Conservation (phyloP, 2,329 filamentous ascomycete species). For the Penicillium psychrosexuale region DNA sequence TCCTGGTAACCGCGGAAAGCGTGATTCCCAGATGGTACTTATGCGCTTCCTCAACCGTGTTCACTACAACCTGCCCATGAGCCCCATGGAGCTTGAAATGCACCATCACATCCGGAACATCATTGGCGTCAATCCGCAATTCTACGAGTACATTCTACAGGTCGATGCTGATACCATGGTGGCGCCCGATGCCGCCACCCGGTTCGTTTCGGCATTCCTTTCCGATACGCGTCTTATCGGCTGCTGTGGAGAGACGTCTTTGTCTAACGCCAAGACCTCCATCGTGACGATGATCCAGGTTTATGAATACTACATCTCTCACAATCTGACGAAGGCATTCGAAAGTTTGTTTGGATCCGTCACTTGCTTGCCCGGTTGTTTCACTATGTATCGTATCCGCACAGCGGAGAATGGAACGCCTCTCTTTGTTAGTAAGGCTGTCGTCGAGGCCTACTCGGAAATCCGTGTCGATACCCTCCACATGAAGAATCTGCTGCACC, state of each 20-base stretch:
- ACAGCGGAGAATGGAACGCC: slow-evolving; percentile 93
- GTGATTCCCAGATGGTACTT: slow-evolving; percentile 96
- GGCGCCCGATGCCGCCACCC: slow-evolving; percentile 80
- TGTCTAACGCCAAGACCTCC: slow-evolving; percentile 89
- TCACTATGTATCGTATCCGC: slow-evolving; percentile 97
- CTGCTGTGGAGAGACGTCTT: slow-evolving; percentile 87
- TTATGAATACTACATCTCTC: slow-evolving; percentile 99
- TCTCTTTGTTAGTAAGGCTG: slow-evolving; percentile 88
- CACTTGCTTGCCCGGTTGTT: slow-evolving; percentile 96
- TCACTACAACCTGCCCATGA: slow-evolving; percentile 96
- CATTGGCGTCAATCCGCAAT: slow-evolving; percentile 96
- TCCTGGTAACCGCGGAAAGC: slow-evolving; percentile 96
- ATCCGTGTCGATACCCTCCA: slow-evolving; percentile 97
- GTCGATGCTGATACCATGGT: slow-evolving; percentile 98
- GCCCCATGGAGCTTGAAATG: slow-evolving; percentile 93
- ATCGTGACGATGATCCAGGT: slow-evolving; percentile 99
- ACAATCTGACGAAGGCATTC: slow-evolving; percentile 95
- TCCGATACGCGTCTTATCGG: slow-evolving; percentile 92
- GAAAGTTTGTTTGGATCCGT: slow-evolving; percentile 96
- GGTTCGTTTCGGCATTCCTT: slow-evolving; percentile 87
- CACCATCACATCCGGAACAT: slow-evolving; percentile 98
- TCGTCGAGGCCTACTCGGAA: slow-evolving; percentile 81
- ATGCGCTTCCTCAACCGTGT: slow-evolving; percentile 99
- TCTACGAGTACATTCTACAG: slow-evolving; percentile 95
- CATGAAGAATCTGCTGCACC: slow-evolving; percentile 96